These are phyloP conservation scores for Colletotrichum abscissum DNA, from an alignment of 2,329 filamentous ascomycete species.

Conservation along the genomic window DNA sequence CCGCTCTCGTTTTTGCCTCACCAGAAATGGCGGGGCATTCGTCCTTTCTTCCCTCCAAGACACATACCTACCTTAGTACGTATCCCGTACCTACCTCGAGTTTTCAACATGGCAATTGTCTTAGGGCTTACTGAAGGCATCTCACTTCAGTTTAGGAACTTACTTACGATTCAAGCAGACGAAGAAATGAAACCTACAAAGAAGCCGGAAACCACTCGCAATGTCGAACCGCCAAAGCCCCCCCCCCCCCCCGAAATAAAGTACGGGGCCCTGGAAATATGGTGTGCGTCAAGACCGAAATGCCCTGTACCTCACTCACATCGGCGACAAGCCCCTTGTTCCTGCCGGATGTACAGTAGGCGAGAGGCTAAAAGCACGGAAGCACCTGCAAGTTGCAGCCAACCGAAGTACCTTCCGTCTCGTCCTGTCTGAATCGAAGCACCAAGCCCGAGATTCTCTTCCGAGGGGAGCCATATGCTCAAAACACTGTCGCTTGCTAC, in stretches of 20 bases:
- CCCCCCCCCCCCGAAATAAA: not conserved
- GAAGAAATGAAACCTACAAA: not conserved
- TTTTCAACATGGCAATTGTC: not conserved
- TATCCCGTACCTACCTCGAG: not conserved
- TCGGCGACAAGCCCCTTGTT: conserved; percentile 7
- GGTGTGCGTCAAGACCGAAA: conserved; percentile 2
- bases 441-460: not conserved
- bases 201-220: not conserved
- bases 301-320: not conserved
- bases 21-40: not conserved
- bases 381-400: not conserved
- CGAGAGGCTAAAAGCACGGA: conserved; percentile 31
- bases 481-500: not conserved
- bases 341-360: conserved; percentile 27
- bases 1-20: not conserved
- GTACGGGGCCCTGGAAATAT: conserved; percentile 1
- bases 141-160: not conserved
- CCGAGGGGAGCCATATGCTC: not conserved
- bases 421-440: not conserved
- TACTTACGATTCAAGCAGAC: not conserved
- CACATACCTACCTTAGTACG: not conserved
- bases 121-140: not conserved
- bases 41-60: not conserved
- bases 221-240: not conserved
- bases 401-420: not conserved